A percentile compares a stretch with the other conserved stretches of the same genome.
Conservation (phyloP, 2,329 filamentous ascomycete species). For the Hyphodiscus sp. region DNA sequence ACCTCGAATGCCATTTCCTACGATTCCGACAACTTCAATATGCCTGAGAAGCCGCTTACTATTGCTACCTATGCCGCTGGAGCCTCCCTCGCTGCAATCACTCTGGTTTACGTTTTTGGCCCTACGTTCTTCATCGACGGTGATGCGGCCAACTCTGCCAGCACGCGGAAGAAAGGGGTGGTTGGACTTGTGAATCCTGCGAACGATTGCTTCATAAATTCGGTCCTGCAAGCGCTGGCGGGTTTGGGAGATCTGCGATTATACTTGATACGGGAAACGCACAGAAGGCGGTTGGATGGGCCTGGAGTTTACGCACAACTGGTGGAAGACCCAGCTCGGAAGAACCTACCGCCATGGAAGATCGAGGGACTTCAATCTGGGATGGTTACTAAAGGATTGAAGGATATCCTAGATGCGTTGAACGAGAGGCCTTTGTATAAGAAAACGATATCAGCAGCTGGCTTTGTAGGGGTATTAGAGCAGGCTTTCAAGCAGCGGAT, state of each 20-base stretch:
- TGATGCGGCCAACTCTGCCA: conserved; percentile 52
- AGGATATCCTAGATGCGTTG: conserved; percentile 84
- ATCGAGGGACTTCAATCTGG: conserved; percentile 68
- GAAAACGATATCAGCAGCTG: conserved; percentile 85
- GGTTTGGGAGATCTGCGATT: conserved; percentile 82
- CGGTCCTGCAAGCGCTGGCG: conserved; percentile 85
- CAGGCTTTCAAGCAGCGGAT: conserved; percentile 83
- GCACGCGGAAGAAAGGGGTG: conserved; percentile 69
- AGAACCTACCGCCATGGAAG: conserved; percentile 50
- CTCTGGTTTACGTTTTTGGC: conserved; percentile 93
- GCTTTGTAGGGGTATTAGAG: conserved; percentile 79
- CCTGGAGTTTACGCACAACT: conserved; percentile 65
- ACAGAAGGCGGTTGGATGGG: conserved; percentile 75
- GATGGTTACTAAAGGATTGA: conserved; percentile 77
- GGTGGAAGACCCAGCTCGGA: conserved; percentile 42
- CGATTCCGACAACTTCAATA: conserved; percentile 31
- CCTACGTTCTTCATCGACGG: conserved; percentile 95
- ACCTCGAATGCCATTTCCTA: not conserved
- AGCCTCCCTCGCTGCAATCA: conserved; percentile 88
- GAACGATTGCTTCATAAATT: conserved; percentile 97
- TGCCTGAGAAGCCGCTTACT: conserved; percentile 78
- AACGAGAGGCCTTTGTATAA: conserved; percentile 91
- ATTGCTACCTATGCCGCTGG: conserved; percentile 92
- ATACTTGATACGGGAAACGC: conserved; percentile 87
- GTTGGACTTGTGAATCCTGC: conserved; percentile 86